phyloP scores from a whole-genome alignment of 768 basidiomycete genomes.

The Boletus rex-veris region DNA sequence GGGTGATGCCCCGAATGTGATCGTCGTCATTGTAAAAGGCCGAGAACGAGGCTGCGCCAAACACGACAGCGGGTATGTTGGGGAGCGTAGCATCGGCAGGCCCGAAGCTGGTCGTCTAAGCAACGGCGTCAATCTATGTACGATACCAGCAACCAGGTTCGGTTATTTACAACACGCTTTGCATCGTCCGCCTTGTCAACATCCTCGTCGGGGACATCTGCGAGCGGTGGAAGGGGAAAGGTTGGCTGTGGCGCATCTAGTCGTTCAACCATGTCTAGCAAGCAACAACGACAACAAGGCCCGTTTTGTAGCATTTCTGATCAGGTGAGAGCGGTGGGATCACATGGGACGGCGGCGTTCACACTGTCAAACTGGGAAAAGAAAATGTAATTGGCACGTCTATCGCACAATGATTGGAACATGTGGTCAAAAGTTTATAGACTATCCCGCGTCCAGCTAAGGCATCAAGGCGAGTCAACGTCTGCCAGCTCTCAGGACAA shows the following conservation, averaged over 20 bases:
- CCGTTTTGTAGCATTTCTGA: not conserved
- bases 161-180: slow-evolving; percentile 32
- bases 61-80: slow-evolving; percentile 49
- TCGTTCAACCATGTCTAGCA: slow-evolving; percentile 36
- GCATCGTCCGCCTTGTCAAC: slow-evolving; percentile 38
- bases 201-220: slow-evolving; percentile 40
- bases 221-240: slow-evolving; percentile 37
- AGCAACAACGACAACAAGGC: not conserved
- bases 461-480: slow-evolving; percentile 2
- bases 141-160: not conserved
- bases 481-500: not conserved
- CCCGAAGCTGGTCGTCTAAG: slow-evolving; percentile 33
- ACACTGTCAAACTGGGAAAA: not conserved
- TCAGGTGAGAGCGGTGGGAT: not conserved
- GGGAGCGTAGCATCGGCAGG: slow-evolving; percentile 30
- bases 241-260: slow-evolving; percentile 41
- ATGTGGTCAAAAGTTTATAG: slow-evolving; percentile 39
- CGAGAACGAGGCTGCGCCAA: slow-evolving; percentile 72
- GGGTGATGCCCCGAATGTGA: slow-evolving; percentile 51
- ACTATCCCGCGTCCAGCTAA: slow-evolving; percentile 74
- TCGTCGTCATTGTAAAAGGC: slow-evolving; percentile 62
- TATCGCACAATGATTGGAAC: slow-evolving; percentile 14
- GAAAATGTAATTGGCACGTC: slow-evolving; percentile 19
- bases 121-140: slow-evolving; percentile 4
- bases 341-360: slow-evolving; percentile 7